A percentile compares a stretch with the other conserved stretches of the same genome.
phyloP scores from a whole-genome alignment of 1,139 yeast species.

The Entelexis paramagnoliae region DNA sequence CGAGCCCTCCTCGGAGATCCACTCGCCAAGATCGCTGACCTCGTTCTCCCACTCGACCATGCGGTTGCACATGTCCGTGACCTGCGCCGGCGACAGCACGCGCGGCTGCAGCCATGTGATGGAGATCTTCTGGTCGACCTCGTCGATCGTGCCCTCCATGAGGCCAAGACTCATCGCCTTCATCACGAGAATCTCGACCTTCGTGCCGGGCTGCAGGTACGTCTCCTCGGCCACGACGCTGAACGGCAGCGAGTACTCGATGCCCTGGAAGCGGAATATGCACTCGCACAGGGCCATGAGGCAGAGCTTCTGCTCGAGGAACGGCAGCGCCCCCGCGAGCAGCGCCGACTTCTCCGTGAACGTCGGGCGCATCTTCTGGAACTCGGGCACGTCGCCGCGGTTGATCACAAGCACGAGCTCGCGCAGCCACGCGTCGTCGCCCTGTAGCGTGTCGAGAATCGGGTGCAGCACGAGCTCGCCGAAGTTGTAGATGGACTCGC shows the following conservation, averaged over 20 bases:
- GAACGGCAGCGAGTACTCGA: conserved; percentile 64
- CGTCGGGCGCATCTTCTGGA: conserved; percentile 42
- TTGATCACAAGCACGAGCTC: conserved; percentile 61
- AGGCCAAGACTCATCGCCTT: conserved; percentile 78
- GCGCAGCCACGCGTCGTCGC: conserved; percentile 61
- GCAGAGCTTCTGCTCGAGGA: conserved; percentile 81
- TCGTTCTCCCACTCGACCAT: conserved; percentile 67
- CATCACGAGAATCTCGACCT: conserved; percentile 84
- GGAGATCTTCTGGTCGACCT: conserved; percentile 64
- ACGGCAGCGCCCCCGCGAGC: conserved; percentile 49
- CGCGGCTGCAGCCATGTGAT: conserved; percentile 95
- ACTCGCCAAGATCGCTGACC: conserved; percentile 54
- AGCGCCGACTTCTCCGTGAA: conserved; percentile 45
- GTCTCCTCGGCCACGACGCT: conserved; percentile 69
- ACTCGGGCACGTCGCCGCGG: conserved; percentile 60
- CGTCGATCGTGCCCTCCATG: conserved; percentile 79
- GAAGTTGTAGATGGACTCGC: conserved; percentile 86
- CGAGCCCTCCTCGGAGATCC: conserved; percentile 49
- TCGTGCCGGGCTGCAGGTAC: conserved; percentile 45
- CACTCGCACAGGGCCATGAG: conserved; percentile 85
- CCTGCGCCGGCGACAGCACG: conserved; percentile 72
- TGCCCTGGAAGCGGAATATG: conserved; percentile 66
- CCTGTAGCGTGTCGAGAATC: conserved; percentile 49
- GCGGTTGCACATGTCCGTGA: conserved; percentile 61
- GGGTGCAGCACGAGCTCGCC: conserved; percentile 93